phyloP scores from a whole-genome alignment of 257 asterid species.

The Lantana camara region DNA sequence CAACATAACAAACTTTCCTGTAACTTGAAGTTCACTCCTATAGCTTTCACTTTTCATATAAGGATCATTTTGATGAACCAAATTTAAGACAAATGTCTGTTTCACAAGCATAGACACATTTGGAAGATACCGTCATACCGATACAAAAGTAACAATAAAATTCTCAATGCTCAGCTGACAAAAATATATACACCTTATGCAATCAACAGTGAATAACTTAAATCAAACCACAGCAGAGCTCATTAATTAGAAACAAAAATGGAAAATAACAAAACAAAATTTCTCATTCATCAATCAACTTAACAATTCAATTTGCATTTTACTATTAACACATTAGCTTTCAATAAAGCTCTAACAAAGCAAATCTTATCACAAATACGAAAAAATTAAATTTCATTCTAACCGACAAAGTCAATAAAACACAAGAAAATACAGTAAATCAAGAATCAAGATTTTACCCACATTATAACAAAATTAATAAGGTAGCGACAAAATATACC shows the following conservation, averaged over 20 bases:
- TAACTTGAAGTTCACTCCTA: neutral
- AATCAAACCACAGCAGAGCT: neutral
- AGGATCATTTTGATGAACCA: slow-evolving; percentile 7
- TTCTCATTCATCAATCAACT: neutral
- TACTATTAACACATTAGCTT: neutral
- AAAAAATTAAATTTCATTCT: slow-evolving; percentile 12
- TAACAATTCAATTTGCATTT: neutral
- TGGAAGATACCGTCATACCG: no score
- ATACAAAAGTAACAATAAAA: neutral
- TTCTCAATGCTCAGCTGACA: neutral
- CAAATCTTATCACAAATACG: neutral
- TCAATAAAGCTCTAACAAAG: neutral
- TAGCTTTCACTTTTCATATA: neutral
- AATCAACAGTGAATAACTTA: slow-evolving; percentile 2
- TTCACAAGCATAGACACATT: neutral
- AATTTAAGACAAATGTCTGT: neutral
- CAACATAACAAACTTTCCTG: neutral
- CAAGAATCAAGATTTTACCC: neutral
- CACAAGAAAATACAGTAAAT: neutral
- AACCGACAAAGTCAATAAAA: slow-evolving; percentile 4
- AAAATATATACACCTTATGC: neutral
- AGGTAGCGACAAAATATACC: slow-evolving; percentile 41
- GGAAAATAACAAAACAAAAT: neutral
- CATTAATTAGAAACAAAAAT: slow-evolving; percentile 5
- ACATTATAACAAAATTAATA: slow-evolving; percentile 7